A percentile compares a stretch with the other conserved stretches of the same genome.
These are phyloP conservation scores for Rosa multiflora DNA, from an alignment of 306 rosid genomes.

Conservation along the genomic window DNA sequence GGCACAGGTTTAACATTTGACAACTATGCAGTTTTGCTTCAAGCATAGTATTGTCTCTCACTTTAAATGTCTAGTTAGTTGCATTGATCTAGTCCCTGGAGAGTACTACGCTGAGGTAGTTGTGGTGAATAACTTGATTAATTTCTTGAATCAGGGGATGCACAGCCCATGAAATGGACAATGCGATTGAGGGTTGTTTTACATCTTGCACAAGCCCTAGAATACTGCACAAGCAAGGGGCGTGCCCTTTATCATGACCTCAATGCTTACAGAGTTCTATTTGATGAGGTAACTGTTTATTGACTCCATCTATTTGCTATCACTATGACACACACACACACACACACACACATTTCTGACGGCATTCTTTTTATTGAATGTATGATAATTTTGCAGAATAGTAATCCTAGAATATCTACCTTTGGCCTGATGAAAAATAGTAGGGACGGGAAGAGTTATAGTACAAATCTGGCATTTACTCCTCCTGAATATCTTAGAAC, in stretches of 20 bases:
- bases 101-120: neutral
- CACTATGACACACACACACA: neutral
- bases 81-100: neutral
- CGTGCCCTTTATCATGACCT: constrained; percentile 64
- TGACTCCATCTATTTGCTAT: constrained; percentile 7
- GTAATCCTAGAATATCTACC: constrained; percentile 78
- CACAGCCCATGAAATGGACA: constrained; percentile 81
- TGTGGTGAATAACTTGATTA: constrained; percentile 10
- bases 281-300: constrained; percentile 56
- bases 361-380: constrained; percentile 8
- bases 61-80: constrained; percentile 14
- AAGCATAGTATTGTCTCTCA: neutral
- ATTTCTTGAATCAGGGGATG: constrained; percentile 56
- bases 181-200: constrained; percentile 80
- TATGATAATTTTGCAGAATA: constrained; percentile 56
- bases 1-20: neutral
- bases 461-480: constrained; percentile 83
- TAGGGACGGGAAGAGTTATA: constrained; percentile 81
- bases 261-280: neutral
- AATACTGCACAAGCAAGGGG: constrained; percentile 82
- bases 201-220: constrained; percentile 84
- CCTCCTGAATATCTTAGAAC: constrained; percentile 88
- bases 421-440: constrained; percentile 86
- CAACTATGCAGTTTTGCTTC: neutral
- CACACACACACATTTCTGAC: neutral